Conservation (phyloP, 2,329 filamentous ascomycete species). For the Periconia macrospinosa region DNA sequence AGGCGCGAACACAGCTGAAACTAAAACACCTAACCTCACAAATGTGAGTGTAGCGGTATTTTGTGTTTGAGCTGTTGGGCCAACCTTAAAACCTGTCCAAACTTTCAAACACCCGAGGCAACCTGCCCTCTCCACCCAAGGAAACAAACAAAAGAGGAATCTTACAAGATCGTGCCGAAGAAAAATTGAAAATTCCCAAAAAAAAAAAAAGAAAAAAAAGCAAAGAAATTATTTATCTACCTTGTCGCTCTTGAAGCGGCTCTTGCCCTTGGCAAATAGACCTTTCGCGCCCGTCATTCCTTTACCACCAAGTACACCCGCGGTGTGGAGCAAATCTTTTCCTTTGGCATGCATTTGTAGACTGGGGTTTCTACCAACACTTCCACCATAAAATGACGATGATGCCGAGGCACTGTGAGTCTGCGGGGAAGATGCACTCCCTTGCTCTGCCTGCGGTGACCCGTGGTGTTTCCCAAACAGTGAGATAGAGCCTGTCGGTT, state of each 20-base stretch:
- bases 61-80: neutral
- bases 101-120: constrained; percentile 6
- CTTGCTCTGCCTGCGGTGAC: constrained; percentile 25
- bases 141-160: constrained; percentile 6
- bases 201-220: constrained; percentile 10
- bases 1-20: constrained; percentile 16
- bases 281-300: constrained; percentile 84
- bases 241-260: constrained; percentile 79
- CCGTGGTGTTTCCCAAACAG: constrained; percentile 38
- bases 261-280: constrained; percentile 86
- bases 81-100: constrained; percentile 12
- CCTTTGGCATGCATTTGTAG: constrained; percentile 71
- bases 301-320: constrained; percentile 70
- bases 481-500: constrained; percentile 38
- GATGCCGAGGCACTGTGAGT: constrained; percentile 28
- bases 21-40: constrained; percentile 1
- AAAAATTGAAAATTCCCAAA: constrained; percentile 6
- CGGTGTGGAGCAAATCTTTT: constrained; percentile 85
- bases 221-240: constrained; percentile 73
- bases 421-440: constrained; percentile 26
- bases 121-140: constrained; percentile 14
- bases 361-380: constrained; percentile 23
- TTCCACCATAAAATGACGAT: constrained; percentile 18
- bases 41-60: constrained; percentile 2
- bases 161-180: constrained; percentile 13